These are phyloP conservation scores for Penicillium digitatum DNA, from an alignment of 2,329 filamentous ascomycete genomes.

Conservation along the genomic window DNA sequence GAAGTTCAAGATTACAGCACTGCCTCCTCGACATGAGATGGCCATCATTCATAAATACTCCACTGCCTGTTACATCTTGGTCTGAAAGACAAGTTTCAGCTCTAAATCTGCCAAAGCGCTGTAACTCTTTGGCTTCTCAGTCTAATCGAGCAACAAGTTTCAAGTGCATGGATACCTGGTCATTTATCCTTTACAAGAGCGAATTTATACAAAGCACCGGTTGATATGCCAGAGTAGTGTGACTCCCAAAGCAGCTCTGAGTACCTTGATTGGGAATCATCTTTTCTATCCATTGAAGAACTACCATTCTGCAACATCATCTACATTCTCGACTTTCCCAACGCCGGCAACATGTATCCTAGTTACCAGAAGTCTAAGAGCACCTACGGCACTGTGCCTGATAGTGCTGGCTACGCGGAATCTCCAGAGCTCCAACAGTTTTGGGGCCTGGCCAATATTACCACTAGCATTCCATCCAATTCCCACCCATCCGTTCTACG, in stretches of 20 bases:
- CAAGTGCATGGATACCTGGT: background rate
- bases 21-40: slow-evolving; percentile 11
- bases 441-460: slow-evolving; percentile 9
- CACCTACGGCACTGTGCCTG: slow-evolving; percentile 1
- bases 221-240: slow-evolving; percentile 14
- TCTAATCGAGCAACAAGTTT: background rate
- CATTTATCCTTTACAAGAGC: background rate
- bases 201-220: background rate
- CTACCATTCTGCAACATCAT: background rate
- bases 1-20: slow-evolving; percentile 11
- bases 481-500: slow-evolving; percentile 6
- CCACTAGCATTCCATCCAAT: slow-evolving; percentile 7
- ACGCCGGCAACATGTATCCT: slow-evolving; percentile 6
- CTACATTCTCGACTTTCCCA: background rate
- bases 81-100: background rate
- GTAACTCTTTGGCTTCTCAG: slow-evolving; percentile 5
- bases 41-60: background rate
- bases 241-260: slow-evolving; percentile 5
- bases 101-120: slow-evolving; percentile 3
- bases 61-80: background rate
- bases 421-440: slow-evolving; percentile 2
- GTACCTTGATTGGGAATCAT: slow-evolving; percentile 8
- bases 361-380: background rate
- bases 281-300: background rate
- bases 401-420: background rate